Base-by-base conservation (phyloP, 2,329 filamentous ascomycete genomes). In the Pseudogymnoascus sp. region DNA sequence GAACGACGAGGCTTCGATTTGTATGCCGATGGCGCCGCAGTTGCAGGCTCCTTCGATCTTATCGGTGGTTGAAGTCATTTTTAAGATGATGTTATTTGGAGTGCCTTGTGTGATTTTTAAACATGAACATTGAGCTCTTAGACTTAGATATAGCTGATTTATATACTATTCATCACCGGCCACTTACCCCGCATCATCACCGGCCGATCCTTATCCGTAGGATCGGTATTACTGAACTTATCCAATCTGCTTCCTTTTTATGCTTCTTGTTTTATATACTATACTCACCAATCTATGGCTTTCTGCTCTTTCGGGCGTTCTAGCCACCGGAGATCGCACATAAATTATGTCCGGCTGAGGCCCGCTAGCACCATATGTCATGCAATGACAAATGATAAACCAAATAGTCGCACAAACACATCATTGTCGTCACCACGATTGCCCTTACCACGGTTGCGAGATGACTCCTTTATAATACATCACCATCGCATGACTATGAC, bases 1-100 rank as follows among this genome's bases (percentile, higher is more conserved):
- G 9, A 65, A 42, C 5, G 63, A 62, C 15, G 40, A 26, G 4
- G 47, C 19, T 28, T 53, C 60, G 15, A 67, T 61, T 9, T 40
- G 53, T 35, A 67, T 38, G 15, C 35, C 53, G n/a, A 67, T 67
- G 5, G 35, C 50, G 1, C 64, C 63, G 36, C 65, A 67, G 23
- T 67, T 67, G 13, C 65, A 67, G 36, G 53, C 60, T 7, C 65
- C 65, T 13, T 62, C 8, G 8, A 65, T 60, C 4, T 47, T 67
- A 21, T 61, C 53, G 4, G 63, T 21, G n/a, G 38, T 47, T 26
- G 42, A 19, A 26, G 19, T 26, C 42, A 47, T 47, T 47, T 26
- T 47, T 1, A 28, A 26, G 23, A 28, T 28, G 9, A 28, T 28
- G 6, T 28, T 28, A 6, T 26, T 23, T 23, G 2, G 4, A 47